A percentile compares a stretch with the other conserved stretches of the same genome.
These are phyloP conservation scores for Elaeis oleifera DNA, from an alignment of 202 grass and related monocot species.

Conservation along the genomic window DNA sequence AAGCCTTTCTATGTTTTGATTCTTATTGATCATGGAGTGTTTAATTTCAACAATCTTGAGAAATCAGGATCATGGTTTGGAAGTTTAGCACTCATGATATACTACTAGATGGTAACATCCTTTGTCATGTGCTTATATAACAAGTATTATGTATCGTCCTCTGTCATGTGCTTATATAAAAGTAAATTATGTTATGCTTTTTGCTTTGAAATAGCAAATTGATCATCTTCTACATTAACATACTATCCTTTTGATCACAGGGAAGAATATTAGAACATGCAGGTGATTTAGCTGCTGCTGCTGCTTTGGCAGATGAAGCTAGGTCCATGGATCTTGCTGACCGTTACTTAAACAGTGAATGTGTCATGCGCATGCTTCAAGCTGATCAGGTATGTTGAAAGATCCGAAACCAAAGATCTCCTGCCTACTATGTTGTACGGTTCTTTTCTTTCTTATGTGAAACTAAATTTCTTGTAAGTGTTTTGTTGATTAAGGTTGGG, in stretches of 20 bases:
- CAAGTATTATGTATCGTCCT: too few relatives aligned
- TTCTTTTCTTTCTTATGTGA: neutral
- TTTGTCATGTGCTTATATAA: too few relatives aligned
- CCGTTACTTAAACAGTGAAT: conserved; percentile 96
- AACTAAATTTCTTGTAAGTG: neutral
- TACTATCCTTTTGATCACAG: conserved; percentile 34
- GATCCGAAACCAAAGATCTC: too few relatives aligned
- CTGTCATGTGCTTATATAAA: too few relatives aligned
- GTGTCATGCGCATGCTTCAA: conserved; percentile 98
- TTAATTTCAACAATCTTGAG: too few relatives aligned
- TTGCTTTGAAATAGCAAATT: too few relatives aligned
- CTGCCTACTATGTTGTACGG: neutral
- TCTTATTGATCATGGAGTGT: too few relatives aligned
- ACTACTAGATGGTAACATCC: too few relatives aligned
- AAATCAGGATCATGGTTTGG: too few relatives aligned
- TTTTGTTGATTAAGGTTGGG: conserved; percentile 57
- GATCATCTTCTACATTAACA: neutral
- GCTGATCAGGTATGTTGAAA: conserved; percentile 70
- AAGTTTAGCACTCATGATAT: too few relatives aligned
- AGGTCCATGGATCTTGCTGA: conserved; percentile 99
- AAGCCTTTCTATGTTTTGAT: too few relatives aligned
- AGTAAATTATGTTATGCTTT: too few relatives aligned
- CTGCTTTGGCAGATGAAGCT: conserved; percentile 91
- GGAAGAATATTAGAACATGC: conserved; percentile 89
- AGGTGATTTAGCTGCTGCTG: conserved; percentile 77